Conservation (phyloP, 164 flowering plant species). For the Litsea cubeba region DNA sequence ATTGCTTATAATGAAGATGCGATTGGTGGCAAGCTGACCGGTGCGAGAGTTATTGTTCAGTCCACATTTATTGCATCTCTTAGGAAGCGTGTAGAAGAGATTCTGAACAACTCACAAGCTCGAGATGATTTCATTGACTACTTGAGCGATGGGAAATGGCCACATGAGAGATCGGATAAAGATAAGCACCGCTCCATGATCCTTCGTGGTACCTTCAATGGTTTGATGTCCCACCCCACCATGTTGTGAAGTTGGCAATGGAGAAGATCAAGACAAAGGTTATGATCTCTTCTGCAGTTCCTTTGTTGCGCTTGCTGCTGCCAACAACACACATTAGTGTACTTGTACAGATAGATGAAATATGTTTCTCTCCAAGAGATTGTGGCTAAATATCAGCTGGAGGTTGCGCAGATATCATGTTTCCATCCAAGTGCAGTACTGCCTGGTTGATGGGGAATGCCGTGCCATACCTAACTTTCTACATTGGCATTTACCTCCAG, state of each 20-base stretch:
- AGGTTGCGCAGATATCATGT: background rate
- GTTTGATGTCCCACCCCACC: slow-evolving; percentile 61
- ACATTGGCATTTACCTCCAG: background rate
- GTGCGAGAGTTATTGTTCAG: slow-evolving; percentile 62
- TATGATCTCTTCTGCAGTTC: slow-evolving; percentile 38
- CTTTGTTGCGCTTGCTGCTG: slow-evolving; percentile 60
- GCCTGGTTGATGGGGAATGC: background rate
- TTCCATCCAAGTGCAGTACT: background rate
- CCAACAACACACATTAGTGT: slow-evolving; percentile 61
- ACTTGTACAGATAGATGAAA: slow-evolving; percentile 41
- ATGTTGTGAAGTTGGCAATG: slow-evolving; percentile 38
- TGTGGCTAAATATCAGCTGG: background rate
- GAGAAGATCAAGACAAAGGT: slow-evolving; percentile 41
- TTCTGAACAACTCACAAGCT: slow-evolving; percentile 32
- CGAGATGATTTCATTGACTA: slow-evolving; percentile 39
- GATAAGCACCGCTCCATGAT: slow-evolving; percentile 22
- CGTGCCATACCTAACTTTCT: background rate
- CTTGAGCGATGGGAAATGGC: slow-evolving; percentile 59
- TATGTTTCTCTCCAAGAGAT: slow-evolving; percentile 14
- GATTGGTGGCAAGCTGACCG: slow-evolving; percentile 48
- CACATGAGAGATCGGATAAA: slow-evolving; percentile 22
- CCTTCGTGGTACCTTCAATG: slow-evolving; percentile 85
- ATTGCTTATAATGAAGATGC: slow-evolving; percentile 72
- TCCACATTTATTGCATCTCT: slow-evolving; percentile 67
- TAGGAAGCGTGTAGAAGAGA: slow-evolving; percentile 65